Conservation (phyloP, 129 eudicot genomes). For the Kitagawia praeruptora region DNA sequence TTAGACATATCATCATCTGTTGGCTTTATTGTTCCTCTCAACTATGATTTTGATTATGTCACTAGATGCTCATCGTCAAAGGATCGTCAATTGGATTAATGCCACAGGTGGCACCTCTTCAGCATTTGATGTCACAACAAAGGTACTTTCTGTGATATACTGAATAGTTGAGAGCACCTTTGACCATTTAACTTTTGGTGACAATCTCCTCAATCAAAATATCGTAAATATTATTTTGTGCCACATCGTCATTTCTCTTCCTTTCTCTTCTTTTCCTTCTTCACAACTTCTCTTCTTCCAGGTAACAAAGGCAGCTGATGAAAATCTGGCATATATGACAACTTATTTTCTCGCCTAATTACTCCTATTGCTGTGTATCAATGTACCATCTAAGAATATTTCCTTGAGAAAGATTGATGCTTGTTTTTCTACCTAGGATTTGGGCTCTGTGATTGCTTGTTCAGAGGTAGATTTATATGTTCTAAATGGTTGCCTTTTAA, state of each 20-base stretch:
- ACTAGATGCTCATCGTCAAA: conserved; percentile 68
- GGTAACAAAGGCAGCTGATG: neutral
- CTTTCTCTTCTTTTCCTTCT: neutral
- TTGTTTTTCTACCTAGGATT: neutral
- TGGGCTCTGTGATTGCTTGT: neutral
- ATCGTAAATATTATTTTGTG: neutral
- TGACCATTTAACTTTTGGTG: neutral
- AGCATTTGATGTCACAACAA: conserved; percentile 69
- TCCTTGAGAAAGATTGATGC: neutral
- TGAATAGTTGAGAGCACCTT: neutral
- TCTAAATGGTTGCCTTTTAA: neutral
- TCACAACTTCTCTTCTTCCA: neutral
- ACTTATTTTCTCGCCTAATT: neutral
- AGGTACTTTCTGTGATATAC: conserved; percentile 22
- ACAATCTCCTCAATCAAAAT: neutral
- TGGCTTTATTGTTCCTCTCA: conserved; percentile 3
- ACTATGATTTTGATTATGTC: conserved; percentile 4
- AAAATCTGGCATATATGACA: neutral
- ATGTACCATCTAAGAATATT: neutral
- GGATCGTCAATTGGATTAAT: conserved; percentile 65
- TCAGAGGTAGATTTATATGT: neutral
- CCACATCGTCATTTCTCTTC: neutral
- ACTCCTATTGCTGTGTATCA: neutral
- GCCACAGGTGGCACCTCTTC: conserved; percentile 63
- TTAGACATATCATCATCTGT: neutral